Evolutionary conservation across 768 basidiomycete species (phyloP), one percentile per base, ranked within the genome.

Genomic region (Pholiota conissans): DNA sequence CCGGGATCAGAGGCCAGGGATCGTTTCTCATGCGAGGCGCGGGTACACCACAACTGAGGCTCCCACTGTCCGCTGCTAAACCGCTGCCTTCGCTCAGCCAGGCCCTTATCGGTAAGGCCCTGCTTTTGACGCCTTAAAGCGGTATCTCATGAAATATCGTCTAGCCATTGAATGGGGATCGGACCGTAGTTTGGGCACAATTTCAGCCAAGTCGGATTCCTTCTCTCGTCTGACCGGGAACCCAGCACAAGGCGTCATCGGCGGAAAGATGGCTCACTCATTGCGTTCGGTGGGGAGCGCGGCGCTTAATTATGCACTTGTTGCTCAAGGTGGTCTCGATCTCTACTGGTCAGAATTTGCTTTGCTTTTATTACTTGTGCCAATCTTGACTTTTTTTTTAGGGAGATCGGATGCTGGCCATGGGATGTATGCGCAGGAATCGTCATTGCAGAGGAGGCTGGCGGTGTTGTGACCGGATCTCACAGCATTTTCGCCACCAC

Each of bases 381-480:
- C 9, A 55, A 49, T 50, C 14, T 10, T 13, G 3, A 24, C 18
- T 27, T 32, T 32, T 35, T 10, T 18, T 22, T 27, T 58, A 90
- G 89, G 89, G 91, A 93, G 71, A 88, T 95, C 60, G 93, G 93
- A 22, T 82, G 80, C 61, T 82, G 79, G 78, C 84, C 90, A 13
- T 95, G 93, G 94, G 91, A 95, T 71, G 89, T 95, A 40, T 93
- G 88, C 63, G 94, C 96, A 2, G 96, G 95, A 0, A 86, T 91
- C 11, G 87, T 96, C 63, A 95, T 98, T 59, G 89, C 91, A 0
- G 83, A 91, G 59, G 96, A 96, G 69, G 91, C 95, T 0, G 96
- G 96, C 5, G 84, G 89, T 13, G 74, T 87, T 10, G 85, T 91
- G 28, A 87, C 89, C 16, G 93, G 92, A 30, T 86, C 86, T 49